A percentile compares a stretch with the other conserved stretches of the same genome.
Evolutionary conservation across 2,329 filamentous ascomycete genomes (phyloP).

Genomic region (Trichoderma atroviride): DNA sequence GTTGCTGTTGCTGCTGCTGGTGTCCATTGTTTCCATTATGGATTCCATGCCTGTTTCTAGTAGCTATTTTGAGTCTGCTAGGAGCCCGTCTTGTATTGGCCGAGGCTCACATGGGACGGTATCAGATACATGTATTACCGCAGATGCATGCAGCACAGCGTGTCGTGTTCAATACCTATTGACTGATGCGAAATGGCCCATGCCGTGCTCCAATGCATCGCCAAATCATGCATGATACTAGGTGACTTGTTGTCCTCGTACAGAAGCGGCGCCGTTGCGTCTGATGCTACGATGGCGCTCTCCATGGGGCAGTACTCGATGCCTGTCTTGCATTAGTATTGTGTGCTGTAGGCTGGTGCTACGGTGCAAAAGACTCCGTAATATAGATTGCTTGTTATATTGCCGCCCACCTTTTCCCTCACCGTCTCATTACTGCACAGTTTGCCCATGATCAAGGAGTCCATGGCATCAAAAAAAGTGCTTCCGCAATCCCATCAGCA

Average conservation of each 20-base stretch:
- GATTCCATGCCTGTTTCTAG: no score
- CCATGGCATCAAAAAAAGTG: neutral
- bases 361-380: neutral
- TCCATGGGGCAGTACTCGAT: neutral
- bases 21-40: no score
- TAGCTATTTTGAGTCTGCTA: no score
- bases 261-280: neutral
- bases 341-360: no score
- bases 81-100: no score
- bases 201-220: neutral
- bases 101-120: neutral
- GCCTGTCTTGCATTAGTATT: neutral
- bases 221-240: no score
- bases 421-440: neutral
- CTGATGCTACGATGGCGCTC: constrained; percentile 4
- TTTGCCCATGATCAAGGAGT: neutral
- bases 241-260: neutral
- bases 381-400: neutral
- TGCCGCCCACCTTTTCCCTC: neutral
- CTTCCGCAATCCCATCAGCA: neutral
- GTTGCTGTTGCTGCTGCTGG: no score
- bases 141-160: no score
- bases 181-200: neutral
- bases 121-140: neutral
- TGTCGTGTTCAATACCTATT: no score